phyloP scores from a whole-genome alignment of 176 grass and related monocot species.

The Lolium multiflorum region DNA sequence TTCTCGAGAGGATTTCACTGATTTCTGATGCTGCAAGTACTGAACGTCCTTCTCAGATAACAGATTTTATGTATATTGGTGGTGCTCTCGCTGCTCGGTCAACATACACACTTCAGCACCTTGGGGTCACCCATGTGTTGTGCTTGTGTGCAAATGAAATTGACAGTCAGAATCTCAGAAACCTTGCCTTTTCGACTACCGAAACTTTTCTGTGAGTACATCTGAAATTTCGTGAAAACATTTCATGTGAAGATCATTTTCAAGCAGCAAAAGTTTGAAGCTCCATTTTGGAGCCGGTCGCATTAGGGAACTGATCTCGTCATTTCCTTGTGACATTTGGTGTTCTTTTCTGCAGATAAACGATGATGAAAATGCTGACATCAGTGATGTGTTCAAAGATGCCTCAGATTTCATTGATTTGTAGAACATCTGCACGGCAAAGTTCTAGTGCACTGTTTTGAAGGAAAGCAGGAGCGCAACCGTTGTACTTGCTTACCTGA shows the following conservation, averaged over 20 bases:
- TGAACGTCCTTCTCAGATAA: slow-evolving; percentile 84
- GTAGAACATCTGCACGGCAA: slow-evolving; percentile 66
- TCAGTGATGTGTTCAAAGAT: slow-evolving; percentile 82
- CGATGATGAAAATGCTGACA: slow-evolving; percentile 89
- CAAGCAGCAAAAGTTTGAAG: not conserved
- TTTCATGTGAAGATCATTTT: not conserved
- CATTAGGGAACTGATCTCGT: slow-evolving; percentile 16
- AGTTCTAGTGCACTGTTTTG: slow-evolving; percentile 99
- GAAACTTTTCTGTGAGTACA: slow-evolving; percentile 82
- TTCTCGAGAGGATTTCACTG: slow-evolving; percentile 95
- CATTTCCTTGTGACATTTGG: not conserved
- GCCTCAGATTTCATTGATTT: slow-evolving; percentile 86
- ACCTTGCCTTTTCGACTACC: slow-evolving; percentile 76
- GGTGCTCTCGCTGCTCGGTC: slow-evolving; percentile 90
- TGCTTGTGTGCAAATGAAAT: slow-evolving; percentile 97
- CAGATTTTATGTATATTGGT: slow-evolving; percentile 65
- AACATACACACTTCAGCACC: slow-evolving; percentile 80
- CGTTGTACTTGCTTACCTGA: slow-evolving; percentile 86
- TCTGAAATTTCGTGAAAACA: not conserved
- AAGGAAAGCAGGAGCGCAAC: slow-evolving; percentile 92
- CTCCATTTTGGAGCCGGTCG: not conserved
- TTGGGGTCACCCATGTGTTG: slow-evolving; percentile 85
- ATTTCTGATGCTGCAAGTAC: slow-evolving; percentile 94
- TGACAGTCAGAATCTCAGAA: slow-evolving; percentile 66
- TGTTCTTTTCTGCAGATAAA: slow-evolving; percentile 61